These are phyloP conservation scores for Chlorella vulgaris DNA, from an alignment of 139 green algal genomes.

Conservation along the genomic window DNA sequence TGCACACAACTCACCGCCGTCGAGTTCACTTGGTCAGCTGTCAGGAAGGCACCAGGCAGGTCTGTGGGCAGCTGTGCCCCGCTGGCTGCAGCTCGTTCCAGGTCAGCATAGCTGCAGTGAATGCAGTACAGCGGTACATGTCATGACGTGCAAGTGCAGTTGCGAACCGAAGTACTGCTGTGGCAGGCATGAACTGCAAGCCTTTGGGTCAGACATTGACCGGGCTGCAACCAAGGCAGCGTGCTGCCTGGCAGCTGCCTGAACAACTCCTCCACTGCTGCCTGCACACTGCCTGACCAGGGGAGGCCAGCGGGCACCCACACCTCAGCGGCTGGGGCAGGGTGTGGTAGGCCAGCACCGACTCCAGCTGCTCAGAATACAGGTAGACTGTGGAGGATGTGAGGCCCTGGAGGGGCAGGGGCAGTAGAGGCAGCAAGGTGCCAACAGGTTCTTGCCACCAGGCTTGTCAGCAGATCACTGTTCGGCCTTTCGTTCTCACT, in stretches of 20 bases:
- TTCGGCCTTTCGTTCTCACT: too few species aligned
- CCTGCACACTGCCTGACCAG: too few species aligned
- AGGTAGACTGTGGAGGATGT: not conserved
- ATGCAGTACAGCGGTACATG: too few species aligned
- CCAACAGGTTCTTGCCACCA: too few species aligned
- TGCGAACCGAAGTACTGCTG: too few species aligned
- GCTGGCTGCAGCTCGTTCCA: not conserved
- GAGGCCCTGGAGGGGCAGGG: not conserved
- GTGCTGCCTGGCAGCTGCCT: too few species aligned
- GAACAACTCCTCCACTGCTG: too few species aligned
- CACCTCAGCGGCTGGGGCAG: slow-evolving; percentile 10
- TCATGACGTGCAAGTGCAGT: not conserved
- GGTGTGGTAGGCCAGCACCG: slow-evolving; percentile 22
- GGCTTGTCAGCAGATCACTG: too few species aligned
- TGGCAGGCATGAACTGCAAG: too few species aligned
- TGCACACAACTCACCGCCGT: slow-evolving; percentile 8
- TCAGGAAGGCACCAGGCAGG: not conserved
- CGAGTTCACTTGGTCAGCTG: not conserved
- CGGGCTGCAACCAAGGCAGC: too few species aligned
- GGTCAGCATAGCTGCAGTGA: not conserved
- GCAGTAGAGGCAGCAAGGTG: not conserved
- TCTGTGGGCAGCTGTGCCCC: not conserved
- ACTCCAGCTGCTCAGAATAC: not conserved
- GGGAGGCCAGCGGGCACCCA: not conserved
- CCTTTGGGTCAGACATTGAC: too few species aligned